Conservation (phyloP, 768 basidiomycete species). For the Phallus indusiatus region DNA sequence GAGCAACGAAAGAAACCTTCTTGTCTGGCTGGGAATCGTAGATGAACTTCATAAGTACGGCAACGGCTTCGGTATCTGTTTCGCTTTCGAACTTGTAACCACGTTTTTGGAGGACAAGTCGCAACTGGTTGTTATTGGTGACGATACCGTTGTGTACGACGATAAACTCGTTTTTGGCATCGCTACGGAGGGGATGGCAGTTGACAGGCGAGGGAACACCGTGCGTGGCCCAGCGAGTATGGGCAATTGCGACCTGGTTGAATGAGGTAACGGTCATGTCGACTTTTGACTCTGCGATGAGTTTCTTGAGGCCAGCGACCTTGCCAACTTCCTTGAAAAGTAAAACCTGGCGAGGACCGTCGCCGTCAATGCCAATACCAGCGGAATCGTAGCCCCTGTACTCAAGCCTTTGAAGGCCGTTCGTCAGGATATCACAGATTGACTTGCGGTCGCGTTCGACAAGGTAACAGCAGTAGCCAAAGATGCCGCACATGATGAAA, state of each 20-base stretch:
- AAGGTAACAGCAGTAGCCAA: conserved; percentile 90
- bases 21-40: conserved; percentile 89
- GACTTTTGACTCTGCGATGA: conserved; percentile 62
- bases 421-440: conserved; percentile 82
- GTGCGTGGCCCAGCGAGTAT: conserved; percentile 99
- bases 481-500: conserved; percentile 81
- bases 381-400: conserved; percentile 99
- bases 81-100: conserved; percentile 92
- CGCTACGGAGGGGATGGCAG: conserved; percentile 91
- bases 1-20: conserved; percentile 76
- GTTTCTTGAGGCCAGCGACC: conserved; percentile 85
- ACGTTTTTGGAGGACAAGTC: conserved; percentile 88
- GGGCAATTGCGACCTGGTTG: conserved; percentile 92
- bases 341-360: conserved; percentile 62
- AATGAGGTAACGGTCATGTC: conserved; percentile 70
- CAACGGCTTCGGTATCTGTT: conserved; percentile 96
- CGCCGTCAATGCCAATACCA: conserved; percentile 84
- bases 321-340: conserved; percentile 99
- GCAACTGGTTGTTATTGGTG: conserved; percentile 84
- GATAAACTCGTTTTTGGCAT: conserved; percentile 72
- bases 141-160: conserved; percentile 99
- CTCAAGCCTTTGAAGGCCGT: conserved; percentile 89
- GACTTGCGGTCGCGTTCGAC: conserved; percentile 93
- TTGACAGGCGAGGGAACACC: conserved; percentile 81
- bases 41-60: conserved; percentile 92